Base-by-base conservation (phyloP, 139 green algal species). In the Chlamydomonas sp. region DNA sequence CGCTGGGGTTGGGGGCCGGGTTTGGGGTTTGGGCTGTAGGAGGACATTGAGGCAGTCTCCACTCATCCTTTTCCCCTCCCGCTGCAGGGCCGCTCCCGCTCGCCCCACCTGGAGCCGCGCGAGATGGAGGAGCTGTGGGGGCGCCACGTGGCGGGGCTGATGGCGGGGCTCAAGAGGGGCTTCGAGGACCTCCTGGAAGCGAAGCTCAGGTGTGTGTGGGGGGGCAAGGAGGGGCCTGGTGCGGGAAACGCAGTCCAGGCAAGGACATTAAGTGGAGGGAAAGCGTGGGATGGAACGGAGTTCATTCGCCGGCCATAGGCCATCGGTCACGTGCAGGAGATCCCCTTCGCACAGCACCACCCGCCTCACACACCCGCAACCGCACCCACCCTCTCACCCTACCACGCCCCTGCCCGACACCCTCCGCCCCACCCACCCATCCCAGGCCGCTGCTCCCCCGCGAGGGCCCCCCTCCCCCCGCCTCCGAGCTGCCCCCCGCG, bases 91-190 rank as follows among this genome's bases (percentile, higher is more conserved):
- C 80, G 87, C 66, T 31, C 68, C 20, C 88, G 80, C 63, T 64
- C 7, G 49, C 66, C 82, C 61, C 62, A 73, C 66, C 58, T 83
- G 31, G 88, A 91, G 8, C 0, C 49, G 0, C 68, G 82, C 1
- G 88, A 91, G 68, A 69, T 71, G 9, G 88, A 91, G 82, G 88
- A 91, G 20, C 80, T 78, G 15, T 91, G 66, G 12, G 2, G 63
- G 5, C 68, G 61, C n/a, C 88, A 91, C 77, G 59, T 74, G 60
- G 72, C 59, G 1, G 18, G n/a, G 2, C 88, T 91, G 16, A 49
- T 83, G 49, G 49, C 81, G 49, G 67, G 68, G 2, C 81, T 86
- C 31, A 77, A 86, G 31, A 63, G 20, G 68, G 88, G 75, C 20
- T 88, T 85, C 69, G 57, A 80, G 77, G 82, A 88, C 49, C 2